Evolutionary conservation across 1,284 basidiomycete genomes (phyloP).

Genomic region (Trichosporon sp.): DNA sequence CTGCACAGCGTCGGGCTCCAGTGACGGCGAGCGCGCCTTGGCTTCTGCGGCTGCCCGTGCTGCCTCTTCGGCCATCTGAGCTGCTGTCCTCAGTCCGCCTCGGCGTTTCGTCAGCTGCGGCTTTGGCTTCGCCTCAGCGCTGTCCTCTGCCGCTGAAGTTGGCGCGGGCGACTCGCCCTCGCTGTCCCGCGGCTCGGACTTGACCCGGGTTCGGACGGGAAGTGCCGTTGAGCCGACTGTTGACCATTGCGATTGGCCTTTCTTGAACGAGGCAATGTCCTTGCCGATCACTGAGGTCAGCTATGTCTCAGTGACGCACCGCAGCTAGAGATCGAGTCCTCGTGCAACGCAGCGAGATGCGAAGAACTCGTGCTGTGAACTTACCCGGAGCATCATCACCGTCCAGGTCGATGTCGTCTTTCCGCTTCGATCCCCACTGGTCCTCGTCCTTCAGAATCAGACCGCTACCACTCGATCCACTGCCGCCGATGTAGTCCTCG

Average conservation of each 20-base stretch:
- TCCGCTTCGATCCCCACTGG: constrained; percentile 49
- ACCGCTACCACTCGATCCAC: constrained; percentile 23
- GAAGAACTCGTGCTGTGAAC: constrained; percentile 5
- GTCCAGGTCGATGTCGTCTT: constrained; percentile 35
- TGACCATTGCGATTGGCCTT: constrained; percentile 38
- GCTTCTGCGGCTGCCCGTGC: constrained; percentile 51
- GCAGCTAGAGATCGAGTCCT: no score
- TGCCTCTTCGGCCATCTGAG: constrained; percentile 51
- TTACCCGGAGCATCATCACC: constrained; percentile 48
- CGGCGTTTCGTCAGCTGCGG: constrained; percentile 45
- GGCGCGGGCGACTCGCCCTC: constrained; percentile 13
- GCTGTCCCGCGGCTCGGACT: constrained; percentile 25
- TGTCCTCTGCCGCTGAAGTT: background rate
- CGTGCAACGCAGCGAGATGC: no score
- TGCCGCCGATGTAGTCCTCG: constrained; percentile 49
- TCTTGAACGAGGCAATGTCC: constrained; percentile 37
- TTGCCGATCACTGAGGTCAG: constrained; percentile 35
- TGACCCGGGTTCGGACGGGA: constrained; percentile 23
- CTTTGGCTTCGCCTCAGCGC: background rate
- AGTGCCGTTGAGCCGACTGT: constrained; percentile 33
- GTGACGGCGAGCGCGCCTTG: constrained; percentile 47
- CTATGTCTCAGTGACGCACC: no score
- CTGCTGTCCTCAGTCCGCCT: constrained; percentile 71
- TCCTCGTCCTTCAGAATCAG: constrained; percentile 47
- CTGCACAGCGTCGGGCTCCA: constrained; percentile 52